Base-by-base conservation (phyloP, 139 green algal species). In the Tetradesmus lagerheimii region DNA sequence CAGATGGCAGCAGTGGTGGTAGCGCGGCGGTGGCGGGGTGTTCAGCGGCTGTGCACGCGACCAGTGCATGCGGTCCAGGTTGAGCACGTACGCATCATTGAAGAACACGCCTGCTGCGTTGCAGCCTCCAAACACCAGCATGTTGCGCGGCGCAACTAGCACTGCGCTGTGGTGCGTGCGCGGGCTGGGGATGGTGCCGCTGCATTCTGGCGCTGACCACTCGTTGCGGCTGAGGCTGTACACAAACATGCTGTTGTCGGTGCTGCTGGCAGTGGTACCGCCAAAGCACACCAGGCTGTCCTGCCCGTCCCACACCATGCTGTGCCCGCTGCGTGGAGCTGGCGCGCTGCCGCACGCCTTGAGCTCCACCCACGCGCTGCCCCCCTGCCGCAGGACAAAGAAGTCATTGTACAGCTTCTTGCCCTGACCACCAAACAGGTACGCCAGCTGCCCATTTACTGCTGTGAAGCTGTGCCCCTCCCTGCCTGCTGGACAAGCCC, bases 81-180 rank as follows among this genome's bases (percentile, higher is more conserved):
- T 85, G 5, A 94, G 89, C 37, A 94, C 38, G 27, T 91, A 80
- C 5, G 82, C 76, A 71, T 95, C 92, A 34, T 95, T 94, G 89
- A 92, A 93, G 67, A 95, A 92, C 18, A 91, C 85, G 35, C 85
- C 85, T 20, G 64, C 4, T 47, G 89, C 89, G 64, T 93, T 93
- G 89, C 91, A 95, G 75, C 93, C 93, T 27, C 93, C 93, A 67
- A 94, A 95, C 34, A 95, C 85, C 62, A 95, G 91, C 83, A 95
- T 77, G 20, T 81, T 67, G 31, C 79, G 39, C 12, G 74, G 79
- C 2, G 79, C 76, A 6, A 95, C 39, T 64, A 93, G 37, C 64
- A 90, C 67, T 23, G 93, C 92, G 1, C 78, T 85, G 77, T 94
- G 92, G 81, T 94, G 91, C 25, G 93, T 94, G 79, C 91, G 92